phyloP scores from a whole-genome alignment of 2,329 filamentous ascomycete genomes.

The Trichoderma aggressivum region DNA sequence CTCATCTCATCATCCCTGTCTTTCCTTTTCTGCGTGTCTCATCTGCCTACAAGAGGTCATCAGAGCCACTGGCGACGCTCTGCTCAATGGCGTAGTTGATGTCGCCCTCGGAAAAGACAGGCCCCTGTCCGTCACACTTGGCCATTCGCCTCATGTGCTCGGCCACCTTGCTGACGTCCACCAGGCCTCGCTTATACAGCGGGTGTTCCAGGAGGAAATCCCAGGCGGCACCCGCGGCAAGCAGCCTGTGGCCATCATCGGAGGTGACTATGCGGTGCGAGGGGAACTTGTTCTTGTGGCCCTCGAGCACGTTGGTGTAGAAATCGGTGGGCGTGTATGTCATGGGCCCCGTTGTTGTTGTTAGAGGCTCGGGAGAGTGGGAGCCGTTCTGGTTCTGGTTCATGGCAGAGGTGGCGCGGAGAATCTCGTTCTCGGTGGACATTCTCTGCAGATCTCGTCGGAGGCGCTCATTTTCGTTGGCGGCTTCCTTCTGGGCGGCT shows the following conservation, averaged over 20 bases:
- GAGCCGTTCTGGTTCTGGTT: constrained; percentile 33
- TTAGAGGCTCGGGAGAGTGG: constrained; percentile 45
- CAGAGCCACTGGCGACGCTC: constrained; percentile 71
- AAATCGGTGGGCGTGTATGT: constrained; percentile 70
- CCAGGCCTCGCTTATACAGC: constrained; percentile 69
- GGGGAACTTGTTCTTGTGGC: constrained; percentile 60
- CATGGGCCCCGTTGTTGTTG: constrained; percentile 66
- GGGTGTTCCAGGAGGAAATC: constrained; percentile 82
- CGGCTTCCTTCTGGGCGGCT: constrained; percentile 66
- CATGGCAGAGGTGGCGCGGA: constrained; percentile 69
- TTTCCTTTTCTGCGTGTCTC: background rate
- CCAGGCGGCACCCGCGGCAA: constrained; percentile 80
- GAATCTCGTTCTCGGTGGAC: constrained; percentile 87
- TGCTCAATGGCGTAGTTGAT: constrained; percentile 73
- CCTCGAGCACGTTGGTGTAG: constrained; percentile 59
- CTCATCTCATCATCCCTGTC: background rate
- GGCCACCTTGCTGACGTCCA: constrained; percentile 79
- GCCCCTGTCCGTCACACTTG: constrained; percentile 81
- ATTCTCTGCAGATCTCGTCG: constrained; percentile 80
- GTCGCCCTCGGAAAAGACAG: constrained; percentile 77
- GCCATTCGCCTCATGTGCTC: constrained; percentile 72
- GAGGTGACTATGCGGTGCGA: constrained; percentile 67
- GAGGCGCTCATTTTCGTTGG: constrained; percentile 81
- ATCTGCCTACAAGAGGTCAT: constrained; percentile 58
- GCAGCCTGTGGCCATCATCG: constrained; percentile 63